Evolutionary conservation across 2,329 filamentous ascomycete genomes (phyloP).

Genomic region (Corynespora cassiicola): DNA sequence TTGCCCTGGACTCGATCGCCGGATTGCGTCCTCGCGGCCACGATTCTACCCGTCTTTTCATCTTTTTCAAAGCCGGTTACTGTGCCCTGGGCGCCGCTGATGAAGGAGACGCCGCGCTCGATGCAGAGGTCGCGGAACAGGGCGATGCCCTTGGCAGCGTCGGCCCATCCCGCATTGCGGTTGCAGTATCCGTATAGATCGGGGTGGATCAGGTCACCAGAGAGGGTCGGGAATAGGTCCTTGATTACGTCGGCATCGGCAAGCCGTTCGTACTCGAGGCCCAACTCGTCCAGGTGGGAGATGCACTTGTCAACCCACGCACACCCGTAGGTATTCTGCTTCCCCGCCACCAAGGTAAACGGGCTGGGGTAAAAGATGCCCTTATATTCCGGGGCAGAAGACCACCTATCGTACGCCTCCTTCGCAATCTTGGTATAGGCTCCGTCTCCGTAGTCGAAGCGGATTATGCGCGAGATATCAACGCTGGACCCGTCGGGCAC

Average conservation of each 20-base stretch:
- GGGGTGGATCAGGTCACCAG: conserved; percentile 1
- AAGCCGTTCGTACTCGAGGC: conserved; percentile 14
- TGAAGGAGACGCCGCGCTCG: conserved; percentile 11
- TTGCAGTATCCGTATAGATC: conserved; percentile 17
- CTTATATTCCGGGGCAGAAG: conserved; percentile 39
- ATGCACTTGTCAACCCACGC: conserved; percentile 7
- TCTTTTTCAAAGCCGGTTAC: conserved; percentile 8
- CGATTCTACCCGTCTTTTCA: conserved; percentile 3
- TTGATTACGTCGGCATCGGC: conserved; percentile 32
- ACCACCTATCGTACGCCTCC: conserved; percentile 26
- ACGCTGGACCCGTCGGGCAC: conserved; percentile 45
- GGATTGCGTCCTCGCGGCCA: conserved; percentile 6
- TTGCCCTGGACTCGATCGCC: conserved; percentile 18
- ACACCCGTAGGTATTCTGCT: conserved; percentile 36
- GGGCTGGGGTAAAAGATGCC: conserved; percentile 60
- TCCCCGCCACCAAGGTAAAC: conserved; percentile 35
- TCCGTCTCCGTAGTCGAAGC: conserved; percentile 42
- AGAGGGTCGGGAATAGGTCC: conserved; percentile 24
- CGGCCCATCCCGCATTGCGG: conserved; percentile 17
- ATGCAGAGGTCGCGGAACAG: conserved; percentile 10
- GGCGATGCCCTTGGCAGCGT: conserved; percentile 22
- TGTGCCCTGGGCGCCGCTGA: conserved; percentile 10
- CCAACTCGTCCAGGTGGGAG: conserved; percentile 35
- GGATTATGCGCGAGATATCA: conserved; percentile 49
- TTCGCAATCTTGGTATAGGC: conserved; percentile 32